These are phyloP conservation scores for Epicoccum nigrum DNA, from an alignment of 2,329 filamentous ascomycete genomes.

Conservation along the genomic window DNA sequence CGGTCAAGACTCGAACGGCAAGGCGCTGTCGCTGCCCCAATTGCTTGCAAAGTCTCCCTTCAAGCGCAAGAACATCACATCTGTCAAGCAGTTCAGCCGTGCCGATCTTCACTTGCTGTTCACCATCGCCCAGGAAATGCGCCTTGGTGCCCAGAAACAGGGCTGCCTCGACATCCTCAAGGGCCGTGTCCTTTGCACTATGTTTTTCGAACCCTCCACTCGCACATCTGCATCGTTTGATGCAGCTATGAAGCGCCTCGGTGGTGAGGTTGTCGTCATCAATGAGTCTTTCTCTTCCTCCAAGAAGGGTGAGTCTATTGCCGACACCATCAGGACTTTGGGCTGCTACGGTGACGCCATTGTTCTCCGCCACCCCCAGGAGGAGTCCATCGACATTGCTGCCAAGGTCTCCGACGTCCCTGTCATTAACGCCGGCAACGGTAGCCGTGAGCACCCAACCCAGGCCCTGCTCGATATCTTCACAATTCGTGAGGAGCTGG, in stretches of 20 bases:
- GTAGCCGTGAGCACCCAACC: slow-evolving; percentile 93
- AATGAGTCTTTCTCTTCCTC: slow-evolving; percentile 85
- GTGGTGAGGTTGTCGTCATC: slow-evolving; percentile 82
- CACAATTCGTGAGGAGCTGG: slow-evolving; percentile 96
- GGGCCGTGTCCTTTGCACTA: slow-evolving; percentile 83
- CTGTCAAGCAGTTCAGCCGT: slow-evolving; percentile 87
- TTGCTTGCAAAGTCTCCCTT: slow-evolving; percentile 82
- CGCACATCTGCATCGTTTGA: slow-evolving; percentile 96
- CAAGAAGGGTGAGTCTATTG: slow-evolving; percentile 90
- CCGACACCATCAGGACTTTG: slow-evolving; percentile 91
- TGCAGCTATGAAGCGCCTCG: slow-evolving; percentile 96
- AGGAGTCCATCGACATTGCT: slow-evolving; percentile 78
- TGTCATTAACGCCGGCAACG: slow-evolving; percentile 96
- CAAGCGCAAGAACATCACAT: slow-evolving; percentile 87
- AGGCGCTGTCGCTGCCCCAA: slow-evolving; percentile 67
- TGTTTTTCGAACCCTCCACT: slow-evolving; percentile 98
- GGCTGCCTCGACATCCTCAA: slow-evolving; percentile 87
- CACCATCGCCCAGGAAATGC: slow-evolving; percentile 97
- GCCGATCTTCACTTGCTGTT: slow-evolving; percentile 91
- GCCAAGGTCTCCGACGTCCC: slow-evolving; percentile 88
- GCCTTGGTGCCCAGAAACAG: slow-evolving; percentile 88
- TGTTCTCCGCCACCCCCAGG: slow-evolving; percentile 91
- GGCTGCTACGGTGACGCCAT: slow-evolving; percentile 94
- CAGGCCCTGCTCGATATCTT: slow-evolving; percentile 98
- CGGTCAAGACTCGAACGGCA: slow-evolving; percentile 59